Evolutionary conservation across 345 rosid species (phyloP), one percentile per base, ranked within the genome.

Genomic region (Streptanthus diversifolius): DNA sequence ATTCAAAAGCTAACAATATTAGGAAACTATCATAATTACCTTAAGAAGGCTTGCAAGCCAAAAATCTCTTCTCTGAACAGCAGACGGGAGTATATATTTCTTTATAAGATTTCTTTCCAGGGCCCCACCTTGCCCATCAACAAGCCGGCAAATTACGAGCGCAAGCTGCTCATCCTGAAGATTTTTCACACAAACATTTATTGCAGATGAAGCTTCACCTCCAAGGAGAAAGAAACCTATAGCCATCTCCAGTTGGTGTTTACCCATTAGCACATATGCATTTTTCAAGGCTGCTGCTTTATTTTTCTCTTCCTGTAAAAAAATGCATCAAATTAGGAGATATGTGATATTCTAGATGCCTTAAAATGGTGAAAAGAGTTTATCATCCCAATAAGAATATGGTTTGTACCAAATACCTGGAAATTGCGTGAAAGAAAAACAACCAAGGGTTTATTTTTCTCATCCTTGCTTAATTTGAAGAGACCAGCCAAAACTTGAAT

Each of bases 111-210:
- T 79, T 77, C 39, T 81, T 80, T 87, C 95, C 53, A 87, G 74
- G 80, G 86, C 83, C 39, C 95, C 97, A 81, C 90, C 87, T 44
- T 71, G 75, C 52, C 92, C 91, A 79, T 90, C 98, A 80, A 90
- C 61, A 74, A 93, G 93, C 64, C 92, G 87, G 75, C 97, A 90
- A 67, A 93, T 84, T 77, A 88, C 88, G 7, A 93, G 81, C 5
- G 98, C 95, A 68, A 93, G 98, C 82, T 93, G 98, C 70, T 88
- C 93, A 81, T 93, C 98, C 58, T 84, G 81, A 70, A 90, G 91
- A 79, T 88, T 93, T 88, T 83, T 93, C 48, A 83, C 85, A 73
- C 98, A 93, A 63, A 93, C 86, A 51, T 84, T 84, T 71, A 90
- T 76, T 33, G 98, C 98, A 40, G 98, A 90, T 82, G 86, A 80